Evolutionary conservation across 805 yeast genomes (phyloP), one percentile per base, ranked within the genome.

Genomic region (Starmerella apicola): DNA sequence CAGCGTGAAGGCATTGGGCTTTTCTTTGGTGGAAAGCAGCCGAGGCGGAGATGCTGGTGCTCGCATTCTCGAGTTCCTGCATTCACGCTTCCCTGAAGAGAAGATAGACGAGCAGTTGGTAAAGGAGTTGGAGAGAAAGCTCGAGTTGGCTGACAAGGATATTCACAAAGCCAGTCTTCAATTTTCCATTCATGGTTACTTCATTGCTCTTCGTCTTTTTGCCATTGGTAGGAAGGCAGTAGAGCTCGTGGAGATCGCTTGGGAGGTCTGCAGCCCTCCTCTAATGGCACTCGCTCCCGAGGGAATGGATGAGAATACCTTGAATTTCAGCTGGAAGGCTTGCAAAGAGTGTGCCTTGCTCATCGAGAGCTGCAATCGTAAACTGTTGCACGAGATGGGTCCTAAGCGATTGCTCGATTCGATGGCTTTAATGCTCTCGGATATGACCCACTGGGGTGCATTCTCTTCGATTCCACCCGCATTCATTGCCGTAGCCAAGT

Each of bases 401-500:
- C 82, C 91, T 9, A 67, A 70, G 1, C 52, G 78, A 5, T 57
- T 83, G 3, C 65, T 80, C 42, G 69, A 63, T 9, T 94, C 85
- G 54, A 62, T 91, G 26, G 68, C 82, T 3, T 66, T 74, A 0
- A 78, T 86, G 17, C 72, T 46, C 15, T 34, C 44, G 3, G 37
- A 38, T 10, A 45, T 48, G 28, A 44, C 86, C 33, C 97, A 91
- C 51, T 70, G 93, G 45, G 97, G 97, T 24, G 95, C 96, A 0
- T 82, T 88, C 46, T 78, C 93, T 8, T 76, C 96, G 0, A 79
- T 86, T 0, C 77, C 81, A 46, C 95, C 95, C 4, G 72, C 91
- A 0, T 83, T 81, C 51, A 67, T 76, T 12, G 67, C 75, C 5
- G 70, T 78, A 40, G 82, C 95, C 49, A 46, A 59, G 12, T 58